A percentile compares a stretch with the other conserved stretches of the same genome.
These are phyloP conservation scores for Nicotiana benthamiana DNA, from an alignment of 257 asterid genomes.

Conservation along the genomic window DNA sequence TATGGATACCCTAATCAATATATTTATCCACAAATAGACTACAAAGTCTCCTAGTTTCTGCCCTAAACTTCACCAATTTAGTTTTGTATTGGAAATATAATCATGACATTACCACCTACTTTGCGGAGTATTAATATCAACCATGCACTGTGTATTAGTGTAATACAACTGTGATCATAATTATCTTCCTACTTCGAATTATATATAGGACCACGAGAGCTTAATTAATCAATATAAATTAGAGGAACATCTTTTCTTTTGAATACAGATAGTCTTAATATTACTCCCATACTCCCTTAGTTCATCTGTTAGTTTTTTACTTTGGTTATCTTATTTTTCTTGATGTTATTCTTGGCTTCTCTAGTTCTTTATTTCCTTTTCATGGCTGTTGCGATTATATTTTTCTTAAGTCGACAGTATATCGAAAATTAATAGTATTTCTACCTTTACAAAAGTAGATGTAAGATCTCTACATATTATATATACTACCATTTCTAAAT, in stretches of 20 bases:
- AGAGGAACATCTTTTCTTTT: background rate
- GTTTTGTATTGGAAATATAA: background rate
- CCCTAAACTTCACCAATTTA: background rate
- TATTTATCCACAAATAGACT: background rate
- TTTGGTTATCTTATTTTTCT: too few relatives aligned
- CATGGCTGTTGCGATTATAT: too few relatives aligned
- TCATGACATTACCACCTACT: background rate
- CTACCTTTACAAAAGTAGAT: too few relatives aligned
- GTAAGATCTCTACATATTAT: too few relatives aligned
- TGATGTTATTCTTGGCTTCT: too few relatives aligned
- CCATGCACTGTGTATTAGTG: background rate
- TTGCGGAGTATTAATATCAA: background rate
- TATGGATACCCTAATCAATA: background rate
- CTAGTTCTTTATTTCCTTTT: too few relatives aligned
- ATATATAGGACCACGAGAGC: background rate
- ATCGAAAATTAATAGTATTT: too few relatives aligned
- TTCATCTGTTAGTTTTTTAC: too few relatives aligned
- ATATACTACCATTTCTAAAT: too few relatives aligned
- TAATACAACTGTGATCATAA: background rate
- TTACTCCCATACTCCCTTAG: too few relatives aligned
- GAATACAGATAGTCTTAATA: too few relatives aligned
- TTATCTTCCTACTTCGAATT: background rate
- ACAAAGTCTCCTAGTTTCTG: background rate
- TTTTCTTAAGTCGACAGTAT: too few relatives aligned
- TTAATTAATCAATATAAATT: background rate